phyloP scores from a whole-genome alignment of 768 basidiomycete genomes.

The Piloderma croceum region DNA sequence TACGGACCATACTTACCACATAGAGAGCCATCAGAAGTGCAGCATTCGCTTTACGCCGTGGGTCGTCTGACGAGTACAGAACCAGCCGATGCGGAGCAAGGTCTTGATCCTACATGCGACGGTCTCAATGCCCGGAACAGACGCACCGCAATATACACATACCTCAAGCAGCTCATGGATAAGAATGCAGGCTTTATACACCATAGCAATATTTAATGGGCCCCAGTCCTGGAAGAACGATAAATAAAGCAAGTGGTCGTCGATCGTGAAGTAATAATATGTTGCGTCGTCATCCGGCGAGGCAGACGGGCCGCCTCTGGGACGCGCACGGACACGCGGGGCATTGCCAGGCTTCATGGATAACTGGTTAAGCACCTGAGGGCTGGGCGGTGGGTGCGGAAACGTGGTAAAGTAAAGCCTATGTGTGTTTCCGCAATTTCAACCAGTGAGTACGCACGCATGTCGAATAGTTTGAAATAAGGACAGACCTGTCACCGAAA shows the following conservation, averaged over 20 bases:
- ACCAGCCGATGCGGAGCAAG: slow-evolving; percentile 71
- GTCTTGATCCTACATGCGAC: slow-evolving; percentile 58
- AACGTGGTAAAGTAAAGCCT: slow-evolving; percentile 92
- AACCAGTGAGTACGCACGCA: not conserved
- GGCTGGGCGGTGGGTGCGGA: slow-evolving; percentile 63
- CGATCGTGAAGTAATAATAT: slow-evolving; percentile 90
- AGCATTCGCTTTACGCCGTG: slow-evolving; percentile 86
- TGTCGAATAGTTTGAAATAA: slow-evolving; percentile 6
- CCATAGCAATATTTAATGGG: slow-evolving; percentile 87
- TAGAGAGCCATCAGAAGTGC: slow-evolving; percentile 92
- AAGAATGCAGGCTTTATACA: slow-evolving; percentile 87
- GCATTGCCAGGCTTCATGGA: slow-evolving; percentile 45
- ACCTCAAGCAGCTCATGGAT: slow-evolving; percentile 88
- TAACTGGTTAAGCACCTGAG: slow-evolving; percentile 58
- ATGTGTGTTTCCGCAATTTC: slow-evolving; percentile 6
- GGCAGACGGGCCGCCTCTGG: slow-evolving; percentile 52
- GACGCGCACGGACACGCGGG: slow-evolving; percentile 58
- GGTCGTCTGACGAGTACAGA: slow-evolving; percentile 83
- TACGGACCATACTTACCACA: slow-evolving; percentile 51
- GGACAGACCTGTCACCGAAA: slow-evolving; percentile 67
- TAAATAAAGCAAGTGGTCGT: slow-evolving; percentile 87
- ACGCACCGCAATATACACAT: no score
- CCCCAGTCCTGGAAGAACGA: slow-evolving; percentile 96
- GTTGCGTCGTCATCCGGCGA: slow-evolving; percentile 70
- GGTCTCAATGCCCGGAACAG: no score